These are phyloP conservation scores for Paradendryphiella salina DNA, from an alignment of 2,329 filamentous ascomycete species.

Conservation along the genomic window DNA sequence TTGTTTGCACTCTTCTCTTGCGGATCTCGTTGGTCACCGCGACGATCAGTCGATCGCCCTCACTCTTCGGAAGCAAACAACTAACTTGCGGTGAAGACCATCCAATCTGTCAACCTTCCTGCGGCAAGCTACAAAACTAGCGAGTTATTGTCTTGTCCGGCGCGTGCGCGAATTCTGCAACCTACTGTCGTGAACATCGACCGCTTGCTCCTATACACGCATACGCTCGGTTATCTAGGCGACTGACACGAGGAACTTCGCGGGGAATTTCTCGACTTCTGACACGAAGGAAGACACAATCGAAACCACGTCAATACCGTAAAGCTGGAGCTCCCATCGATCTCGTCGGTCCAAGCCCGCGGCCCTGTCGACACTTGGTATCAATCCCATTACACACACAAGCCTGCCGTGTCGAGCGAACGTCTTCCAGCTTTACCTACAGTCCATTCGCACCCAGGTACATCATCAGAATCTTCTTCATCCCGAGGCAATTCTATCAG, in stretches of 20 bases:
- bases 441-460: conserved; percentile 64
- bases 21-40: conserved; percentile 30
- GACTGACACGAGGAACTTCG: conserved; percentile 23
- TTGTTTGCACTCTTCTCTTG: conserved; percentile 41
- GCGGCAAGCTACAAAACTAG: conserved; percentile 33
- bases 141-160: conserved; percentile 31
- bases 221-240: conserved; percentile 34
- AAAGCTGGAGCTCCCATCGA: conserved; percentile 93
- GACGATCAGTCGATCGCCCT: conserved; percentile 24
- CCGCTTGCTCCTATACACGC: conserved; percentile 17
- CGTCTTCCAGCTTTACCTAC: conserved; percentile 72
- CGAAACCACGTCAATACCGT: conserved; percentile 61
- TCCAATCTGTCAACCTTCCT: conserved; percentile 21
- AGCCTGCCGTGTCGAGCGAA: conserved; percentile 70
- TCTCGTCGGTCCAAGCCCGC: conserved; percentile 80
- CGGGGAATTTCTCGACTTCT: conserved; percentile 16
- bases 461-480: conserved; percentile 72
- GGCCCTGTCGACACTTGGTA: conserved; percentile 74
- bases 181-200: conserved; percentile 33
- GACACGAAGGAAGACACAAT: conserved; percentile 8
- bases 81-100: conserved; percentile 41
- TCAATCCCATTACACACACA: conserved; percentile 67
- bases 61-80: conserved; percentile 39
- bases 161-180: conserved; percentile 39
- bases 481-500: conserved; percentile 77